Base-by-base conservation (phyloP, 257 asterid genomes). In the Solanum okadae region DNA sequence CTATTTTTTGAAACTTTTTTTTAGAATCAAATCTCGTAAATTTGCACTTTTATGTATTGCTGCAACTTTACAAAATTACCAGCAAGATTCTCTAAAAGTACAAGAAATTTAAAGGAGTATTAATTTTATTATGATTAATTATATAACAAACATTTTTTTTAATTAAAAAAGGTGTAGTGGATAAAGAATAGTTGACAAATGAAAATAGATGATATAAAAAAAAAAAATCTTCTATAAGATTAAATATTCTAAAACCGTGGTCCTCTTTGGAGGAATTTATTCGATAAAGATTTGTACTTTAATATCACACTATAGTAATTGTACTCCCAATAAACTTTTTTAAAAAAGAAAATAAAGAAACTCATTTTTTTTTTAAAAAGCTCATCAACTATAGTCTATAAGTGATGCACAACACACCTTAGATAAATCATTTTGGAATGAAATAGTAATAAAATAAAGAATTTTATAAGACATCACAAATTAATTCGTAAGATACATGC, bases 401-500 rank as follows among this genome's bases (percentile, higher is more conserved):
- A 59, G 67, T 59, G 23, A 68, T 3, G 1, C 22, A 29, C 23
- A 6, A 0, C 2, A 70, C 37, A 70, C 22, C 23, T 70, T 29
- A 70, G 23, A 29, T 0, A 1, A 29, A 7, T 70, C 6, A 70
- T 29, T 1, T 5, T 13, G 10, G 0, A 27, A 12, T 13, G 0
- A 27, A 67, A 67, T 5, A 25, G 52, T 40, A 6, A 5, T 12
- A 44, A 61, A 61, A 3, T 22, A 59, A 3, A 59, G 12, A 10
- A 1, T 13, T 42, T 2, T 25, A 67, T 2, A 6, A 27, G 15
- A 63, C 2, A 63, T 2, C 3, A 4, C 6, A n/a, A 10, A 10
- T 59, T 1, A 3, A 22, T 63, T 23, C 3, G 0, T 0, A 63
- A 9, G 3, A n/a, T 2, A 2, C 1, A 63, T 63, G 0, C 1